Base-by-base conservation (phyloP, 208 protist species). In the Porcisia hertigi region DNA sequence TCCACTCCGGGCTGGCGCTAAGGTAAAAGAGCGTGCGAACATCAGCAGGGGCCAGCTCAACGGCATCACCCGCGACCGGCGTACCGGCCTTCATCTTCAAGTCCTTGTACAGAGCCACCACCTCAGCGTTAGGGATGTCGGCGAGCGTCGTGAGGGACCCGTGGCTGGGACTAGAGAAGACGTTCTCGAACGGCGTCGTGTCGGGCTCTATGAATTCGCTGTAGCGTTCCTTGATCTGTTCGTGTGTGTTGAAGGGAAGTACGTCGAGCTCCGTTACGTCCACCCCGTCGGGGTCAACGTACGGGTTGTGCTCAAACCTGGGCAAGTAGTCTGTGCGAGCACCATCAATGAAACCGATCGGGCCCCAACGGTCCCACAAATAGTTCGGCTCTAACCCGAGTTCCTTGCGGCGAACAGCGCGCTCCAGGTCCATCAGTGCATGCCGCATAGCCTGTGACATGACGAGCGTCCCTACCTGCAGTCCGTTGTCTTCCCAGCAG, bases 311-410 rank as follows among this genome's bases (percentile, higher is more conserved):
- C 59, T 84, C 82, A 75, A 97, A 96, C 41, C 94, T 91, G 1
- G 94, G 94, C 25, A 97, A 82, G 74, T 94, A 96, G 81, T 97
- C 92, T 18, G 79, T 84, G 3, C 85, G 74, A 2, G 89, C 82
- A 47, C 94, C 94, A 60, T 97, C 94, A 76, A 96, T 90, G 76
- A 96, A 96, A n/a, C 94, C 94, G 70, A 96, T 87, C 16, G 94
- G 94, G 12, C 94, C 92, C 92, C 94, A 97, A 59, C 85, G 84
- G 69, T 97, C 94, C 92, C 94, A 97, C 76, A 96, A 55, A 73
- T 97, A 97, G 76, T 95, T 93, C 45, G 92, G 91, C 81, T 87
- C 83, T 16, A 97, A 77, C 9, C 94, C 94, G 7, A 94, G 66
- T 72, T 97, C 94, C 75, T 92, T 89, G 39, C 94, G 89, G 23